A percentile compares a stretch with the other conserved stretches of the same genome.
Evolutionary conservation across 2,329 filamentous ascomycete species (phyloP).

Genomic region (Claviceps lovelessii): DNA sequence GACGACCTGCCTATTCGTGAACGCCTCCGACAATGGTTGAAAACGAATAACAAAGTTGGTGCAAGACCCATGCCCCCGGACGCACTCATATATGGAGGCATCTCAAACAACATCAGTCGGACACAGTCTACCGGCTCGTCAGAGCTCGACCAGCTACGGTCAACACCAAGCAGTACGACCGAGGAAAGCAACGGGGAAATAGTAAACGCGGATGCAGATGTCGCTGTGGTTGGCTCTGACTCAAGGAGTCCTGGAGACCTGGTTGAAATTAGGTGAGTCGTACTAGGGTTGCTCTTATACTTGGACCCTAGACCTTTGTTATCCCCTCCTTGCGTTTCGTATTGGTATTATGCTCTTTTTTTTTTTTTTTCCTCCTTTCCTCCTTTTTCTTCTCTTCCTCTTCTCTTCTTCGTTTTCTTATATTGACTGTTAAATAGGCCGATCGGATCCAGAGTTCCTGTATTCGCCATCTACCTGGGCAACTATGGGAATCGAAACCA

Average conservation of each 20-base stretch:
- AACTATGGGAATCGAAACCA: slow-evolving; percentile 35
- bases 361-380: neutral
- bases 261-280: slow-evolving; percentile 30
- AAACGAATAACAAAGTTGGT: slow-evolving; percentile 18
- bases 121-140: slow-evolving; percentile 20
- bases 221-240: slow-evolving; percentile 13
- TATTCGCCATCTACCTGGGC: slow-evolving; percentile 40
- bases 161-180: slow-evolving; percentile 11
- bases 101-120: slow-evolving; percentile 19
- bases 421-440: slow-evolving; percentile 12
- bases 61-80: slow-evolving; percentile 13
- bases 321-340: neutral
- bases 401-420: too few relatives aligned
- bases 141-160: slow-evolving; percentile 17
- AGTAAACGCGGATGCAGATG: slow-evolving; percentile 15
- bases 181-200: slow-evolving; percentile 13
- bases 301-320: neutral
- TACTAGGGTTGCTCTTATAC: neutral
- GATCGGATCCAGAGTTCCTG: slow-evolving; percentile 26
- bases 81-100: slow-evolving; percentile 12
- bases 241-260: slow-evolving; percentile 31
- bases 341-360: neutral
- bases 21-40: slow-evolving; percentile 27
- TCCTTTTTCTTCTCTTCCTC: too few relatives aligned
- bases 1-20: slow-evolving; percentile 22